Base-by-base conservation (phyloP, 129 eudicot species). In the Centrapalus pauciflorus region DNA sequence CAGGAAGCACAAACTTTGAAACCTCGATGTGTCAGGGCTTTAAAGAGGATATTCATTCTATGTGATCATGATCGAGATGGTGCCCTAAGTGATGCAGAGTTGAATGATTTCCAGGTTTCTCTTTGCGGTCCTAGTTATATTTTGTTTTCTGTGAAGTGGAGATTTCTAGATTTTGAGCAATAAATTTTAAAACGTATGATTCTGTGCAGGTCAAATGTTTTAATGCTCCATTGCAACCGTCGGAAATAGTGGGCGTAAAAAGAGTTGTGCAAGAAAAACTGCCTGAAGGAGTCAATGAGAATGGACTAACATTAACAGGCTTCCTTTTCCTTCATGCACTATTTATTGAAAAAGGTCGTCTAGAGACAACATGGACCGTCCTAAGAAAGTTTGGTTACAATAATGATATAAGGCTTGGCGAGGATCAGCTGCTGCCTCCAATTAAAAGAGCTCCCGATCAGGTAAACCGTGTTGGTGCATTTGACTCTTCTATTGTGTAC, bases 351-450 rank as follows among this genome's bases (percentile, higher is more conserved):
- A 93, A 86, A 73, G 98, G 98, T 27, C 84, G 92, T 33, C 61
- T 88, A 66, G 98, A 88, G 83, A 93, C 98, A 73, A 88, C 96
- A 34, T 93, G 98, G 98, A 88, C 96, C 0, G 98, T 93, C 40
- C 77, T 93, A 58, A 73, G 98, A 71, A 93, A 93, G 77, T 93
- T 88, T 64, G 96, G 96, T 48, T 93, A 93, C 71, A 87, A 83
- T 55, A 86, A 93, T 78, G 96, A 93, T 30, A 79, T 93, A 64
- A 88, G 96, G 70, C 96, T 93, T 16, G 58, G 56, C 29, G 92
- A 84, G 35, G 96, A 88, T 71, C 83, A 69, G 57, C 82, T 93
- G 46, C 90, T 81, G 4, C 80, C 92, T 76, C 87, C 91, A 70
- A 76, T 88, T 37, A 93, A 88, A 74, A 71, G 70, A 65, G 66